These are phyloP conservation scores for Corynascus novoguineensis DNA, from an alignment of 495 filamentous ascomycete genomes.

Conservation along the genomic window DNA sequence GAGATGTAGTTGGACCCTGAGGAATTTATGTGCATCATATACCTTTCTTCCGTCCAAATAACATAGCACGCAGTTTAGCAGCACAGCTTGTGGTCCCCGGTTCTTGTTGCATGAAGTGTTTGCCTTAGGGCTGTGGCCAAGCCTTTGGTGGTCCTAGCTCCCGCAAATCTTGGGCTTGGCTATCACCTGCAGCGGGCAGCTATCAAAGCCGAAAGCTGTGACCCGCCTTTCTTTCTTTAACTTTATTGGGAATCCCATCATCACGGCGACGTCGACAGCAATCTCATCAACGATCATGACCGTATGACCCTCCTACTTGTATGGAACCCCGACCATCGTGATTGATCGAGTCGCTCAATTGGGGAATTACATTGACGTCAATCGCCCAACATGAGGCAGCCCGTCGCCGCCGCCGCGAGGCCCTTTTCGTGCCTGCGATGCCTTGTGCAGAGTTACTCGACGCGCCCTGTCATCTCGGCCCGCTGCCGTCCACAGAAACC, in stretches of 20 bases:
- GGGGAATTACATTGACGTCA: not conserved
- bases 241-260: too few species aligned
- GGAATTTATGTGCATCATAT: too few species aligned
- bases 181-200: not conserved
- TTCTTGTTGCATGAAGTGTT: too few species aligned
- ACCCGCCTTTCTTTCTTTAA: not conserved
- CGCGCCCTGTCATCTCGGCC: conserved; percentile 6
- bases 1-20: too few species aligned
- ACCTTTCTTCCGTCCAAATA: too few species aligned
- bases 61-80: too few species aligned
- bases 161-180: conserved; percentile 6
- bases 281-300: too few species aligned
- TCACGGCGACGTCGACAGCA: too few species aligned
- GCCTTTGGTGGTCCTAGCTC: conserved; percentile 2
- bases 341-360: too few species aligned
- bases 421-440: conserved; percentile 31
- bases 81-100: too few species aligned
- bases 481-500: not conserved
- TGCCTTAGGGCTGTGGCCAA: not conserved
- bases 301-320: not conserved
- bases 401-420: conserved; percentile 6
- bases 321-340: too few species aligned
- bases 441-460: conserved; percentile 11
- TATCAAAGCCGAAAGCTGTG: too few species aligned
- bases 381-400: conserved; percentile 20